Percentiles rank a stretch among this genome's conserved stretches.
Evolutionary conservation across 169 alveolate genomes (phyloP).

Genomic region (Cryptosporidium tyzzeri): DNA sequence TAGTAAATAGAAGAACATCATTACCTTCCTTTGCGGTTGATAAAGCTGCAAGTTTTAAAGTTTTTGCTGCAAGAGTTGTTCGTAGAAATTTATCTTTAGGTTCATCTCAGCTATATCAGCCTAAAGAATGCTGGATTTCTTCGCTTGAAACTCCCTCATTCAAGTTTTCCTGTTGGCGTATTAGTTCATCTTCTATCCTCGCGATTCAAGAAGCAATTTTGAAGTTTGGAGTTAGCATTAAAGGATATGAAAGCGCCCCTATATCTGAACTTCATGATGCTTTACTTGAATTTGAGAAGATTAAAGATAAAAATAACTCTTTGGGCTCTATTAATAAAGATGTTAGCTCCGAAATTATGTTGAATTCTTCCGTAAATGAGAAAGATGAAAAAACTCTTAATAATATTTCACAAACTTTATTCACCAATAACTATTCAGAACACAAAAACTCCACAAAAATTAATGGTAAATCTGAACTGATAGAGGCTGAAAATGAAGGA

Average conservation of each 20-base stretch:
- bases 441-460: neutral
- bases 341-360: neutral
- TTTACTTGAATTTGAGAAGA: slow-evolving; percentile 45
- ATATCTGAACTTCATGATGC: slow-evolving; percentile 33
- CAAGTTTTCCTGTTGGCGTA: slow-evolving; percentile 52
- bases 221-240: slow-evolving; percentile 6
- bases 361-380: neutral
- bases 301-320: neutral
- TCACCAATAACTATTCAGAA: neutral
- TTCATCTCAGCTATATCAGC: slow-evolving; percentile 27
- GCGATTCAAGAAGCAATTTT: slow-evolving; percentile 37
- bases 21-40: slow-evolving; percentile 44
- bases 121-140: slow-evolving; percentile 53
- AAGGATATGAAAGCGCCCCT: slow-evolving; percentile 33
- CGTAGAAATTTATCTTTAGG: slow-evolving; percentile 53
- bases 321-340: neutral
- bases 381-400: neutral
- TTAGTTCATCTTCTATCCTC: slow-evolving; percentile 38
- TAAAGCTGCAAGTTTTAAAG: slow-evolving; percentile 43
- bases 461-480: neutral
- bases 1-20: slow-evolving; percentile 60
- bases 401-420: neutral
- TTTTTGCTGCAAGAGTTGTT: slow-evolving; percentile 71
- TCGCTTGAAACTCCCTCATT: slow-evolving; percentile 58
- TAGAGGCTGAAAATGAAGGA: neutral